Conservation (phyloP, 345 rosid genomes). For the Citrus hindsii region DNA sequence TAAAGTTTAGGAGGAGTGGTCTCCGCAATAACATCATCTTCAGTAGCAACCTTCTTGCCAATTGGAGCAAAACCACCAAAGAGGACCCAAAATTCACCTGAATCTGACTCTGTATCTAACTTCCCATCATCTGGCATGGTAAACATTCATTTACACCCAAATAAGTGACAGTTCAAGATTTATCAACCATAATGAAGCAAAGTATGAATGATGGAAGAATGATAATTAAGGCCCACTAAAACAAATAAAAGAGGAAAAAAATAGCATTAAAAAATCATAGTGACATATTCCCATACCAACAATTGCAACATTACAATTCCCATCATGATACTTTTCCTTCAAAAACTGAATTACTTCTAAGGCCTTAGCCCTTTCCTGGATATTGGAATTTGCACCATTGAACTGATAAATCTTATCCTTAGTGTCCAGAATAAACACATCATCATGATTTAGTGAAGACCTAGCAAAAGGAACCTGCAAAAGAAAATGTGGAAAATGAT, state of each 20-base stretch:
- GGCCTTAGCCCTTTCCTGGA: constrained; percentile 98
- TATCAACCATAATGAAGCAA: background rate
- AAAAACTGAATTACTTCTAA: constrained; percentile 90
- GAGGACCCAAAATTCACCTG: constrained; percentile 94
- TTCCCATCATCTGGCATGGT: constrained; percentile 75
- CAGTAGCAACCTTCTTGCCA: constrained; percentile 71
- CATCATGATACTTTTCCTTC: constrained; percentile 88
- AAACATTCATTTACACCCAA: constrained; percentile 16
- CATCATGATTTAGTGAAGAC: constrained; percentile 93
- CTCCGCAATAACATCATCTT: constrained; percentile 77
- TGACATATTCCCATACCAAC: constrained; percentile 54
- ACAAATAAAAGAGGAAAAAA: background rate
- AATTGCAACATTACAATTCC: constrained; percentile 74
- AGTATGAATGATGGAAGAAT: background rate
- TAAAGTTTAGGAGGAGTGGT: constrained; percentile 68
- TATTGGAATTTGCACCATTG: constrained; percentile 95
- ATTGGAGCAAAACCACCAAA: constrained; percentile 97
- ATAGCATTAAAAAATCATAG: constrained; percentile 7
- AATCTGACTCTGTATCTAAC: constrained; percentile 91
- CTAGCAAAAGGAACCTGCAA: constrained; percentile 92
- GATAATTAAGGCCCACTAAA: background rate
- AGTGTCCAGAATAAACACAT: constrained; percentile 91
- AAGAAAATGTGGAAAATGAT: constrained; percentile 24
- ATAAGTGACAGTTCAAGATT: constrained; percentile 14
- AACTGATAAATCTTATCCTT: constrained; percentile 88